phyloP scores from a whole-genome alignment of 2,329 filamentous ascomycete species.

The Lachnellula willkommii region DNA sequence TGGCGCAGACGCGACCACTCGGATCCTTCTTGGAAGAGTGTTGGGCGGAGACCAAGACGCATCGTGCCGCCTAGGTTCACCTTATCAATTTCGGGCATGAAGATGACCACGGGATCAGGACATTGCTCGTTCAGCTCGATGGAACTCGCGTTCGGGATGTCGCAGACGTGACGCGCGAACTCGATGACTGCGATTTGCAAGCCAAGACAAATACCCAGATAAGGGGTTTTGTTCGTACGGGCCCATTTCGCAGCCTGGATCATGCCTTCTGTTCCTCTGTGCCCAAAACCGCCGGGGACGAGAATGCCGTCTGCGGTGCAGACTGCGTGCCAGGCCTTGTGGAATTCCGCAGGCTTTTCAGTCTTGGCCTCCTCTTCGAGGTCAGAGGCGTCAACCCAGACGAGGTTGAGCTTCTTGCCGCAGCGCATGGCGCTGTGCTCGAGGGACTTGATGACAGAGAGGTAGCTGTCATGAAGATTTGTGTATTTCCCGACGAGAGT shows the following conservation, averaged over 20 bases:
- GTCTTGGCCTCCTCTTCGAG: conserved; percentile 64
- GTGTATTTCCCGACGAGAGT: conserved; percentile 91
- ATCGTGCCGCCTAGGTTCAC: conserved; percentile 80
- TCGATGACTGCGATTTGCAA: conserved; percentile 84
- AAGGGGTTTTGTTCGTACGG: conserved; percentile 72
- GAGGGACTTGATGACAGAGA: conserved; percentile 77
- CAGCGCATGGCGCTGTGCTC: conserved; percentile 91
- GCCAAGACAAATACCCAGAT: conserved; percentile 76
- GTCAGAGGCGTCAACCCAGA: conserved; percentile 80
- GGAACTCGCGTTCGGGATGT: conserved; percentile 42
- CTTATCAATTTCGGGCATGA: conserved; percentile 84
- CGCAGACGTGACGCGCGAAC: conserved; percentile 71
- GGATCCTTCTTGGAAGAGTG: conserved; percentile 67
- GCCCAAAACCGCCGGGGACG: conserved; percentile 60
- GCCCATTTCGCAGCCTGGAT: conserved; percentile 82
- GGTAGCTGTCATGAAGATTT: conserved; percentile 77
- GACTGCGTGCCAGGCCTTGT: conserved; percentile 80
- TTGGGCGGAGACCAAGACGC: conserved; percentile 71
- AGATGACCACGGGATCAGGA: conserved; percentile 58
- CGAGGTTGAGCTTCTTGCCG: conserved; percentile 68
- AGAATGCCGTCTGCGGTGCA: conserved; percentile 62
- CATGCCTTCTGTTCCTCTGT: conserved; percentile 84
- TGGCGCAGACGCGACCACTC: conserved; percentile 75
- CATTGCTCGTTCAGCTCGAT: conserved; percentile 30
- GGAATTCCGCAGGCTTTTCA: conserved; percentile 64